Base-by-base conservation (phyloP, 225 moss, liverwort and hornwort species). In the Lunularia cruciata region DNA sequence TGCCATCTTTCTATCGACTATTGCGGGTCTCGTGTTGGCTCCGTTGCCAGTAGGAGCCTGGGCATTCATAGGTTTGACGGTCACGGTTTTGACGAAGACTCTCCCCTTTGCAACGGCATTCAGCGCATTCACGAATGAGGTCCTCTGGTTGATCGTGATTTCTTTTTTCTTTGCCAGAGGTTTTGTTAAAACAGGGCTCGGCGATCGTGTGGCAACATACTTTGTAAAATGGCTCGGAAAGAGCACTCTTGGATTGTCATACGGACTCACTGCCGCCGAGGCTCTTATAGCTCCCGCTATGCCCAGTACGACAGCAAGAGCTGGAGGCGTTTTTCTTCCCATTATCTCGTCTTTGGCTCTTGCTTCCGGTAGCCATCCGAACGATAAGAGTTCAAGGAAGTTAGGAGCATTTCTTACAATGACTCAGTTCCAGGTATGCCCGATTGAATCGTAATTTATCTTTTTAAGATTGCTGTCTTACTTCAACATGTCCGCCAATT, bases 111-210 rank as follows among this genome's bases (percentile, higher is more conserved):
- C 54, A 0, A 79, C 85, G 0, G 98, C 98, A 19, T 98, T 98
- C 62, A 84, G 84, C 56, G 98, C 98, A 7, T 98, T 98, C 82
- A 98, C 98, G 30, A 98, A 78, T 71, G 98, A 98, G 73, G 98
- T 98, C 46, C 87, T 98, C 25, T 98, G 98, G 98, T 63, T 98
- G 72, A 98, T 98, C 45, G 98, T 98, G 57, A 98, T 98, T 54
- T 98, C 98, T 2, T 98, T 98, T 73, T 98, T 98, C 69, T 98
- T 98, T 61, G 98, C 98, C 8, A 78, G 98, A 67, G 98, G 98
- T 70, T 98, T 98, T 76, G 98, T 98, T 55, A 98, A 98, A 75
- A 84, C 84, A 46, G 84, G 84, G 55, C 75, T 84, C 28, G 84
- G 84, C 20, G 84, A 84, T 56, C 70, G 84, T 9, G 80, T 84